Evolutionary conservation across 2,329 filamentous ascomycete genomes (phyloP), one percentile per base, ranked within the genome.

Genomic region (Aspergillus carbonarius): DNA sequence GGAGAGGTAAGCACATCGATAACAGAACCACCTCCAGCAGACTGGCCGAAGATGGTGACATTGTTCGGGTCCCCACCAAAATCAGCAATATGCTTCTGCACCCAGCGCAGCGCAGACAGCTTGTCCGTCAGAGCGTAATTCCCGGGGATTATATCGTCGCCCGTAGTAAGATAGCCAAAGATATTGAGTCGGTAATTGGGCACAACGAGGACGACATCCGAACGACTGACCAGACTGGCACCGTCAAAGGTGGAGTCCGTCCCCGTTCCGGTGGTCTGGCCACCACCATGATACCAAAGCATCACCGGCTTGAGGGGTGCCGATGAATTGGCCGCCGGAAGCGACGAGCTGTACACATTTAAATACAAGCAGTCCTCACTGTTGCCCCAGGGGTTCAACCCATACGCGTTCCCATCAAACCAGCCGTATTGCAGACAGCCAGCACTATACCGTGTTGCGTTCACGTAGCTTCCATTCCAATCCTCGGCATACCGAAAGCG

Each of bases 1-100:
- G 55, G 42, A 15, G 63, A 63, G 25, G 50, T 58, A 1, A 80
- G 37, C 8, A 40, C 17, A 18, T 40, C 37, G 8, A 54, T 44
- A 5, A 54, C 42, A 6, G 51, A 54, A 0, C 51, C 51, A 30
- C 37, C 51, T n/a, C 51, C 51, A 25, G 51, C 51, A 12, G 51
- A 54, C 25, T 54, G 37, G 5, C 51, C 51, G n/a, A 39, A 54
- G 9, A 44, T 40, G 12, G 51, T 32, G 51, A 54, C 51, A 34
- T 54, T 44, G 10, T 39, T 44, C 5, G 23, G 47, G 25, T 50
- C 47, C 3, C 47, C 47, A 18, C 47, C 47, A 34, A 50, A 34
- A 5, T 34, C 15, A 18, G 27, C 1, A 34, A 50, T 50, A 15
- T 50, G 32, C 17, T 30, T 34, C 32, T 50, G 47, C 27, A 50